Evolutionary conservation across 352 stramenopile genomes (phyloP).

Genomic region (Pythium dissotocum): DNA sequence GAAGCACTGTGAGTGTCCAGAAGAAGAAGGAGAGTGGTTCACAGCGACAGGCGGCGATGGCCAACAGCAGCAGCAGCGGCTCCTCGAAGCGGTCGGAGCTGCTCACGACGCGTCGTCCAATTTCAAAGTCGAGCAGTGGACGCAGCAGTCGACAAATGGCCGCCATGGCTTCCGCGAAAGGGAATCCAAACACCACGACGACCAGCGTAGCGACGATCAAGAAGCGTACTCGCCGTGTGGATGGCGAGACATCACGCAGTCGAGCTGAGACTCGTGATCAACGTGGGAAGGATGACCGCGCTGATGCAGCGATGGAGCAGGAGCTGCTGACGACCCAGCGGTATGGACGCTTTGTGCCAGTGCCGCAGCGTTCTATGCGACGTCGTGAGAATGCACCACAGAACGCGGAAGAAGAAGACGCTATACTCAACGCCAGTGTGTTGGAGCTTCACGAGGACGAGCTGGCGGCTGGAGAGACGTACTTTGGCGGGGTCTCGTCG

Average conservation of each 20-base stretch:
- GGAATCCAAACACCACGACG: background rate
- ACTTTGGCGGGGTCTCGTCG: constrained; percentile 74
- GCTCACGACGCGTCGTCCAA: constrained; percentile 1
- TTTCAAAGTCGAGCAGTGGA: background rate
- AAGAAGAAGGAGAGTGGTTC: background rate
- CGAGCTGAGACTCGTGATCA: background rate
- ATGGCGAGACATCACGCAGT: background rate
- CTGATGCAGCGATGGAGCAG: constrained; percentile 11
- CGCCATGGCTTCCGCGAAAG: background rate
- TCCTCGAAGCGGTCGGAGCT: background rate
- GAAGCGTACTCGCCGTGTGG: constrained; percentile 20
- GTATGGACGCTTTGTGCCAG: constrained; percentile 30
- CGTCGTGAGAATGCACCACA: background rate
- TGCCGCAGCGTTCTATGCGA: constrained; percentile 11
- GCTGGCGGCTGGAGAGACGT: constrained; percentile 39
- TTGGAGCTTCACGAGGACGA: constrained; percentile 11
- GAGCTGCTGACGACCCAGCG: constrained; percentile 26
- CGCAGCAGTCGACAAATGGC: background rate
- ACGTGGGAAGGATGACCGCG: background rate
- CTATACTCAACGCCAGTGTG: background rate
- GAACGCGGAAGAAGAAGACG: background rate
- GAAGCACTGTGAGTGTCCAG: background rate
- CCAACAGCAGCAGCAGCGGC: constrained; percentile 1
- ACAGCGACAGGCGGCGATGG: background rate
- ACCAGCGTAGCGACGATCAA: constrained; percentile 8